A percentile compares a stretch with the other conserved stretches of the same genome.
These are phyloP conservation scores for Casuarina equisetifolia DNA, from an alignment of 306 rosid species.

Conservation along the genomic window DNA sequence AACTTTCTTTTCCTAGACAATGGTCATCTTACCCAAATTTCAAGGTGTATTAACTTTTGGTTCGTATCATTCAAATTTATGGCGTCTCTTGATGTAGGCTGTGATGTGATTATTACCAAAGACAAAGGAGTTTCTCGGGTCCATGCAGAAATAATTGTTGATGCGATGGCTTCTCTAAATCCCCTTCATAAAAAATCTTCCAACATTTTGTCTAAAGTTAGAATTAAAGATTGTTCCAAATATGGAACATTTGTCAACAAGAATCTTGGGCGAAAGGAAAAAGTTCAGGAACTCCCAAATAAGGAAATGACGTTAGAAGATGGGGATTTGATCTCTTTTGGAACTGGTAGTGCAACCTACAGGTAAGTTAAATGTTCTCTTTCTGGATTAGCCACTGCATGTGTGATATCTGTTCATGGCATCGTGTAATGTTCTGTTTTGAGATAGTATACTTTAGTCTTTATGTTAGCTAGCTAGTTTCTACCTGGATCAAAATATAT, in stretches of 20 bases:
- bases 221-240: slow-evolving; percentile 79
- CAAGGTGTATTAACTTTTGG: not conserved
- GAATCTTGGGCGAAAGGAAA: slow-evolving; percentile 50
- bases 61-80: slow-evolving; percentile 18
- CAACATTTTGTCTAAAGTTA: slow-evolving; percentile 31
- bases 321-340: slow-evolving; percentile 80
- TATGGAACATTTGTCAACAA: slow-evolving; percentile 75
- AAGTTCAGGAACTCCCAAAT: slow-evolving; percentile 73
- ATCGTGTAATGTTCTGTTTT: slow-evolving; percentile 6
- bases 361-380: slow-evolving; percentile 46
- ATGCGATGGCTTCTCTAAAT: slow-evolving; percentile 46
- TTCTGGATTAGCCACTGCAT: slow-evolving; percentile 12
- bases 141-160: slow-evolving; percentile 83
- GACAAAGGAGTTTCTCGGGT: slow-evolving; percentile 96
- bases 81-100: slow-evolving; percentile 48
- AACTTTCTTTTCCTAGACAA: not conserved
- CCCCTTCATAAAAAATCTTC: slow-evolving; percentile 35
- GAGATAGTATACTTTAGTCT: too few species aligned
- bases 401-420: not conserved
- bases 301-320: slow-evolving; percentile 67
- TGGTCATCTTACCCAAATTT: not conserved
- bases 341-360: slow-evolving; percentile 85
- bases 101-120: slow-evolving; percentile 72
- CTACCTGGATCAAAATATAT: not conserved
- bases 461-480: not conserved